Percentiles rank a stretch among this genome's conserved stretches.
phyloP scores from a whole-genome alignment of 2,329 filamentous ascomycete species.

The Colletotrichum destructivum region DNA sequence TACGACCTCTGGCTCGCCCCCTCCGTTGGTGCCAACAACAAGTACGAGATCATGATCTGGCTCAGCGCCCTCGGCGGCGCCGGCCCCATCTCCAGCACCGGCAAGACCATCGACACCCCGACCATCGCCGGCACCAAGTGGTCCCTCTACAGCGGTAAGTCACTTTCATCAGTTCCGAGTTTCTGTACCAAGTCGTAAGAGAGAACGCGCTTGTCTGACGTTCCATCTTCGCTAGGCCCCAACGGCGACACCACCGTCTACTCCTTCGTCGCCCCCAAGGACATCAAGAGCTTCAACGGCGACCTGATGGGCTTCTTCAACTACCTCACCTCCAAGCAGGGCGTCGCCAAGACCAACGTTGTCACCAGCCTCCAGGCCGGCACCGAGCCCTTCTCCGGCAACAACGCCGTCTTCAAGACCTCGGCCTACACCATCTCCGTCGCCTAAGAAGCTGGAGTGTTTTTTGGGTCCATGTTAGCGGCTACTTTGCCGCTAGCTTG shows the following conservation, averaged over 20 bases:
- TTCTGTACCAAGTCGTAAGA: background rate
- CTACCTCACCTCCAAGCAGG: conserved; percentile 65
- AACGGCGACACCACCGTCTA: conserved; percentile 73
- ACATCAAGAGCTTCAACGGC: conserved; percentile 65
- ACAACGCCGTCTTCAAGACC: conserved; percentile 49
- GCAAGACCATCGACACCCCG: conserved; percentile 66
- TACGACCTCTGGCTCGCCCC: conserved; percentile 72
- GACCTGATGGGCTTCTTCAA: conserved; percentile 70
- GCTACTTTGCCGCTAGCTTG: no score
- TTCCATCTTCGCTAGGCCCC: conserved; percentile 52
- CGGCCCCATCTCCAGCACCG: conserved; percentile 57
- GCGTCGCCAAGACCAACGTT: conserved; percentile 65
- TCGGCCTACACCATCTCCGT: conserved; percentile 34
- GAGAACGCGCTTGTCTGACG: background rate
- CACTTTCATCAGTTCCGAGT: background rate
- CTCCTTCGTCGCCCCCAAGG: conserved; percentile 60
- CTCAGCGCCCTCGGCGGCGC: conserved; percentile 45
- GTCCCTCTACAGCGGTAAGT: conserved; percentile 62
- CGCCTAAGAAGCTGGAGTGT: background rate
- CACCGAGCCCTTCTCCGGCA: conserved; percentile 70
- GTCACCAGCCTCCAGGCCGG: conserved; percentile 68
- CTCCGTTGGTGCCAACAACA: conserved; percentile 58
- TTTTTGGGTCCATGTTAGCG: background rate
- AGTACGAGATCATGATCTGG: conserved; percentile 58
- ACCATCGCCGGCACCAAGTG: conserved; percentile 67